Conservation (phyloP, 768 basidiomycete genomes). For the Leccinum disarticulatum region DNA sequence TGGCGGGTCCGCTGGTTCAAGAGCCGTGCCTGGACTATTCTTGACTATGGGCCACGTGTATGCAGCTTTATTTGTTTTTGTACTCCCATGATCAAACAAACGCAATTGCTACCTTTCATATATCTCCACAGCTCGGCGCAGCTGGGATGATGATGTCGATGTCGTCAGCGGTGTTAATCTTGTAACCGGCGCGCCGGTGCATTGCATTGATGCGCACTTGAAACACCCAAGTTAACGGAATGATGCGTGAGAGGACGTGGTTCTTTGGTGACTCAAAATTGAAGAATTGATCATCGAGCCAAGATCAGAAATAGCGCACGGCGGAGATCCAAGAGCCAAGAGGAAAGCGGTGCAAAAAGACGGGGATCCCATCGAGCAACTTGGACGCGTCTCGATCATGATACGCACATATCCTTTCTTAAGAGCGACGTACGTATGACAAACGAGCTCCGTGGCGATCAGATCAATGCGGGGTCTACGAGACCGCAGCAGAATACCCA, state of each 20-base stretch:
- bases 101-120: background rate
- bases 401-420: background rate
- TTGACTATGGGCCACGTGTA: background rate
- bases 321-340: background rate
- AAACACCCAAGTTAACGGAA: background rate
- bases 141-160: background rate
- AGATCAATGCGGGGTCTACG: constrained; percentile 17
- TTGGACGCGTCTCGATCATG: background rate
- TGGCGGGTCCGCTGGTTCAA: background rate
- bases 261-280: background rate
- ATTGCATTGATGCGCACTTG: background rate
- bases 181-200: background rate
- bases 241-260: background rate
- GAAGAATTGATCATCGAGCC: background rate
- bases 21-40: background rate
- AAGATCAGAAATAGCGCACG: background rate
- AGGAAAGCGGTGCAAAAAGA: background rate
- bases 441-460: constrained; percentile 12
- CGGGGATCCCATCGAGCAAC: background rate
- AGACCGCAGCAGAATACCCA: constrained; percentile 21
- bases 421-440: constrained; percentile 8
- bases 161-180: background rate
- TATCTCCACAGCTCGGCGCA: background rate
- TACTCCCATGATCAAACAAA: background rate
- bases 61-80: no score